A percentile compares a stretch with the other conserved stretches of the same genome.
These are phyloP conservation scores for Cercospora nicotianae DNA, from an alignment of 2,329 filamentous ascomycete genomes.

Conservation along the genomic window DNA sequence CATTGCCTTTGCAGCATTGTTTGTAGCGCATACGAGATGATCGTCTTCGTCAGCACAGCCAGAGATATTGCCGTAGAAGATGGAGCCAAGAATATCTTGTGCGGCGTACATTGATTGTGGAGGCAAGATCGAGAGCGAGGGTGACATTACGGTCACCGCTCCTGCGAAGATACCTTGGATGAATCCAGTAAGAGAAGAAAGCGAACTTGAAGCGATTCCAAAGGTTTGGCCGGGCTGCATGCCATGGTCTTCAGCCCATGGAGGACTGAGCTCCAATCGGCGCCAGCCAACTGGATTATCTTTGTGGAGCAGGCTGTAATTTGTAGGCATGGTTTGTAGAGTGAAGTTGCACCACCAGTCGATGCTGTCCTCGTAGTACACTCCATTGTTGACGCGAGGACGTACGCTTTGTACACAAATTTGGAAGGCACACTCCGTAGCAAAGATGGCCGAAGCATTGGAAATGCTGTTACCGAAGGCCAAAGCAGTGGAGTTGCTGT, in stretches of 20 bases:
- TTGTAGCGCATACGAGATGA: background rate
- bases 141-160: background rate
- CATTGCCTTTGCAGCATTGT: background rate
- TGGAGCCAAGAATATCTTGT: background rate
- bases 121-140: background rate
- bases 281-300: background rate
- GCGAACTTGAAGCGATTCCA: background rate
- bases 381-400: background rate
- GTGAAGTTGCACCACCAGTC: background rate
- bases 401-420: background rate
- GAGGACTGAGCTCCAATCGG: background rate
- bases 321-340: background rate
- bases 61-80: background rate
- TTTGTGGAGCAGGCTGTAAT: background rate
- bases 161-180: background rate
- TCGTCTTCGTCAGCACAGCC: background rate
- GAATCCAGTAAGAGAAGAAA: background rate
- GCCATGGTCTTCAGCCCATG: background rate
- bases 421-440: background rate
- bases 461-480: background rate
- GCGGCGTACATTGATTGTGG: background rate
- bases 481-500: background rate
- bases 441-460: background rate
- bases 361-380: background rate
- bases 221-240: background rate